Percentiles rank a stretch among this genome's conserved stretches.
Conservation (phyloP, 2,329 filamentous ascomycete species). For the Ophiostoma ulmi region DNA sequence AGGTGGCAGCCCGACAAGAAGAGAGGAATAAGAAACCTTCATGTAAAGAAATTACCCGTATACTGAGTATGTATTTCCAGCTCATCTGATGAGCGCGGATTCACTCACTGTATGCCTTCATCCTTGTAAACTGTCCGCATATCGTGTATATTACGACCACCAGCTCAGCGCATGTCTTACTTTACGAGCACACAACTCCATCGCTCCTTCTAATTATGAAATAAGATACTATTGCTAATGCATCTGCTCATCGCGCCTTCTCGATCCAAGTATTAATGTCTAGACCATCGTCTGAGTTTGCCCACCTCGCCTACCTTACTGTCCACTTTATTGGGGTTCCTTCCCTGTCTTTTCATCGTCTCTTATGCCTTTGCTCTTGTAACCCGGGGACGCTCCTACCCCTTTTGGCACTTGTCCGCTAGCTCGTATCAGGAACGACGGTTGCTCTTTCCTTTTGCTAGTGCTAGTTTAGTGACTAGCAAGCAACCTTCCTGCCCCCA, state of each 20-base stretch:
- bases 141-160: background rate
- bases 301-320: background rate
- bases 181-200: background rate
- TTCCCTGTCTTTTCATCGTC: background rate
- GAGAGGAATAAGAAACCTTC: background rate
- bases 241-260: background rate
- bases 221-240: background rate
- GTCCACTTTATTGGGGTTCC: background rate
- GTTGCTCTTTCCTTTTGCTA: slow-evolving; percentile 5
- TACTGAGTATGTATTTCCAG: background rate
- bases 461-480: background rate
- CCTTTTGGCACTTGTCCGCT: slow-evolving; percentile 4
- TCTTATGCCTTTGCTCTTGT: background rate
- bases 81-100: background rate
- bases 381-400: background rate
- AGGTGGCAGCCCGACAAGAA: background rate
- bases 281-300: slow-evolving; percentile 1
- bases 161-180: slow-evolving; percentile 1
- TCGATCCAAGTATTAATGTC: background rate
- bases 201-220: background rate
- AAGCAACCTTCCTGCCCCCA: background rate
- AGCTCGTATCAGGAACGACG: slow-evolving; percentile 14
- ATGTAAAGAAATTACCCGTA: background rate
- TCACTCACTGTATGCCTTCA: background rate
- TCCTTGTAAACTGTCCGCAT: background rate